These are phyloP conservation scores for Cladophialophora bantiana DNA, from an alignment of 2,329 filamentous ascomycete species.

Conservation along the genomic window DNA sequence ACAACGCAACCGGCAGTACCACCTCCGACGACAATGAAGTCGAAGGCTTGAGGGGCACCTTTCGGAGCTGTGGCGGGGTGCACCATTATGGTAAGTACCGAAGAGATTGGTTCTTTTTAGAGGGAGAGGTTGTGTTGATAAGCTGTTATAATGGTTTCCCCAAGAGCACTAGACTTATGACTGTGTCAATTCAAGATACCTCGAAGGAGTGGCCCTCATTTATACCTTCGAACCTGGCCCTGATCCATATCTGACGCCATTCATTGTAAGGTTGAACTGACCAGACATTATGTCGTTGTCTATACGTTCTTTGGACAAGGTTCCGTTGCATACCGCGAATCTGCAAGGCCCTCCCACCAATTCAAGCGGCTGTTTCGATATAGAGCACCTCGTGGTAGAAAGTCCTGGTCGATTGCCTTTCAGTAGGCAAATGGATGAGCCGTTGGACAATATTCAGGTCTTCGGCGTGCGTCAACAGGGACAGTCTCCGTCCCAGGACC, in stretches of 20 bases:
- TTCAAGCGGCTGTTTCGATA: neutral
- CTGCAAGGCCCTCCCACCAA: neutral
- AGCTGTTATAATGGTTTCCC: neutral
- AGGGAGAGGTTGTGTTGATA: neutral
- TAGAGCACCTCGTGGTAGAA: neutral
- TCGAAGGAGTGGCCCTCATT: neutral
- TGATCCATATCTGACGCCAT: neutral
- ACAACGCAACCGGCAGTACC: conserved; percentile 59
- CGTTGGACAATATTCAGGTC: neutral
- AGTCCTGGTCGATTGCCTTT: neutral
- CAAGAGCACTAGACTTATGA: neutral
- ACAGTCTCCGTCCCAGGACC: neutral
- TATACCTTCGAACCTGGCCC: neutral
- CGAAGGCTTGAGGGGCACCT: conserved; percentile 33
- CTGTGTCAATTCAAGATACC: neutral
- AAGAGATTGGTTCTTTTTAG: neutral
- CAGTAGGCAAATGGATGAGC: conserved; percentile 5
- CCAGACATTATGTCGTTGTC: neutral
- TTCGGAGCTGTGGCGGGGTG: conserved; percentile 17
- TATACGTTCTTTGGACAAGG: neutral
- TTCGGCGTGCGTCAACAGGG: neutral
- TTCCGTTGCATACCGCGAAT: neutral
- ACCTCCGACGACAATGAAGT: conserved; percentile 44
- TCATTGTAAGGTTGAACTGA: neutral
- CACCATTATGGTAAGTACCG: conserved; percentile 7